Base-by-base conservation (phyloP, 768 basidiomycete species). In the Brasilioporus rufonigricans region DNA sequence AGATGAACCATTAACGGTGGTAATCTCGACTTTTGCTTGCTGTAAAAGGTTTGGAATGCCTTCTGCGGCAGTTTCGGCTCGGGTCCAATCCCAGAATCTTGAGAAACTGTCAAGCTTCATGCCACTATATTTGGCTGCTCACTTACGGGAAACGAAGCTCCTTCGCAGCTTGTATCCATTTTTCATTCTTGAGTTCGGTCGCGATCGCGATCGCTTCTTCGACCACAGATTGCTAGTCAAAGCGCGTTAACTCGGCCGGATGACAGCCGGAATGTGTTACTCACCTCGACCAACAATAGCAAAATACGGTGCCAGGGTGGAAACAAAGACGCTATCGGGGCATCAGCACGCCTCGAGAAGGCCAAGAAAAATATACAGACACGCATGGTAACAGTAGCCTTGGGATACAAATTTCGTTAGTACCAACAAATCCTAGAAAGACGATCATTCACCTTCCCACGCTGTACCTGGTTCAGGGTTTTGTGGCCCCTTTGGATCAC, bases 331-430 rank as follows among this genome's bases (percentile, higher is more conserved):
- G 62, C 62, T 64, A 24, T 48, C 36, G 16, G 19, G 27, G 31
- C 44, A 27, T 65, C 38, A 65, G 23, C 9, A 9, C 12, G 7
- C 5, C 6, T 48, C 16, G 1, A 21, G 6, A 44, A 21, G 5
- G 6, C 1, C 1, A 1, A 4, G 16, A n/a, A 6, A 13, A 2
- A 27, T 23, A 11, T 11, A 52, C 63, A 13, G 18, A 64, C 62
- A 53, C 21, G n/a, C 41, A 36, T 64, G 62, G 32, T 58, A 62
- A 47, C 62, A 64, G 43, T 65, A 64, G 1, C 62, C 62, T 64
- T 49, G 26, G 21, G 2, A 43, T 5, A 14, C 4, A 26, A 39
- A 16, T 40, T 31, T 49, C 14, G 35, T 64, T 50, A 65, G 43
- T 32, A 23, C 18, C 31, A 8, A 13, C 5, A 16, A 7, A 35